Base-by-base conservation (phyloP, 306 rosid genomes). In the Morella rubra region DNA sequence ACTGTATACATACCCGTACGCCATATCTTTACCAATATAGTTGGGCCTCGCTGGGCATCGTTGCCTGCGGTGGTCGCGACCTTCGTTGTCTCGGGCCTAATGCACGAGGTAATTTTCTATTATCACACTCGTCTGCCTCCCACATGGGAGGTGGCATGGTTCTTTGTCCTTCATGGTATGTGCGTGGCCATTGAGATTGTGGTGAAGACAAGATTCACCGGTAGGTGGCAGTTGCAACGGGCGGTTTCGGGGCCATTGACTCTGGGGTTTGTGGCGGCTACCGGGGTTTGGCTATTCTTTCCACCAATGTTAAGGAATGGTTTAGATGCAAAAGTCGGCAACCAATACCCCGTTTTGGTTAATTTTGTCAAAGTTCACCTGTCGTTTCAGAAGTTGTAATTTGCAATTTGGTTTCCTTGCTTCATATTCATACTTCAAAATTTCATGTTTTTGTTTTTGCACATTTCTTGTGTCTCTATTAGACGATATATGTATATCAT, bases 81-180 rank as follows among this genome's bases (percentile, higher is more conserved):
- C 1, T 91, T 93, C 40, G 0, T 51, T 0, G 89, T 89, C 14
- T 93, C 94, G 0, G 94, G 96, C 2, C 22, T 91, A 0, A 84
- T 89, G 93, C 98, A 93, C 2, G 96, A 91, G 80, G 37, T 85
- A 0, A 76, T 93, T 0, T 93, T 80, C 37, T 93, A 84, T 62
- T 91, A 89, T 53, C 19, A 86, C 1, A 18, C 94, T 1, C 90
- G 89, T 32, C 90, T n/a, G 44, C 16, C 67, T 65, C 97, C 96
- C 74, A 90, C 94, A 50, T 91, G 98, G 97, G 97, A 93, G 45
- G 97, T 88, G 71, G 85, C 90, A 20, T 73, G 81, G 62, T 93
- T 91, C 44, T 91, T 90, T n/a, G 73, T 88, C 44, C 58, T 91
- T 0, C 97, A 93, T 0, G 98, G 98, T 0, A 6, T 37, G 2